A percentile compares a stretch with the other conserved stretches of the same genome.
Evolutionary conservation across 768 basidiomycete species (phyloP).

Genomic region (Tricholoma matsutake): DNA sequence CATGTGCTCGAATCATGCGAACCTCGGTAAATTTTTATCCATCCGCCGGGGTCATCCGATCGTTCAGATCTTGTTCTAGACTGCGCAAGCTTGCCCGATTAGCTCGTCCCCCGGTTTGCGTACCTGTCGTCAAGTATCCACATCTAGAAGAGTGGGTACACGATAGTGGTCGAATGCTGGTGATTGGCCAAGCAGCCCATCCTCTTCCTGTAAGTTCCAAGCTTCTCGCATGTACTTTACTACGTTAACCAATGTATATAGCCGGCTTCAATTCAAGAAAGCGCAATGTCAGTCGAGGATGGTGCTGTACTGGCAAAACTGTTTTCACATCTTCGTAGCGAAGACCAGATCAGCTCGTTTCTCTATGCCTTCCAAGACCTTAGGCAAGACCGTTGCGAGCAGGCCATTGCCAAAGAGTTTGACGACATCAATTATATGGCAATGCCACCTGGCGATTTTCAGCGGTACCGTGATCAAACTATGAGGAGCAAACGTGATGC

Average conservation of each 20-base stretch:
- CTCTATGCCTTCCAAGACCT: slow-evolving; percentile 55
- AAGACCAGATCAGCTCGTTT: slow-evolving; percentile 50
- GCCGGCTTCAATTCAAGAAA: slow-evolving; percentile 49
- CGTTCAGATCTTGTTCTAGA: slow-evolving; percentile 17
- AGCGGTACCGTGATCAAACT: slow-evolving; percentile 40
- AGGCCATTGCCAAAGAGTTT: slow-evolving; percentile 38
- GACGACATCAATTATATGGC: slow-evolving; percentile 42
- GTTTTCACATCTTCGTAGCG: slow-evolving; percentile 48
- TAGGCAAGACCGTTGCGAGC: slow-evolving; percentile 43
- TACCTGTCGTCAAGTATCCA: slow-evolving; percentile 36
- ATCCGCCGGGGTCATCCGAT: not conserved
- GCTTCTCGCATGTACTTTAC: not conserved
- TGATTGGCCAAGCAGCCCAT: slow-evolving; percentile 59
- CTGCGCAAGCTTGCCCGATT: slow-evolving; percentile 36
- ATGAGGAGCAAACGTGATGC: slow-evolving; percentile 31
- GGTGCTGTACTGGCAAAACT: slow-evolving; percentile 57
- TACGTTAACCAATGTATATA: slow-evolving; percentile 13
- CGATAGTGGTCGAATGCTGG: slow-evolving; percentile 38
- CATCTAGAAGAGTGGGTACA: slow-evolving; percentile 55
- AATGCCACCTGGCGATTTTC: slow-evolving; percentile 40
- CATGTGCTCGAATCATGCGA: slow-evolving; percentile 30
- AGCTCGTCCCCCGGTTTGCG: slow-evolving; percentile 29
- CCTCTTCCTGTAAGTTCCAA: slow-evolving; percentile 45
- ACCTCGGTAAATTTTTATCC: slow-evolving; percentile 28
- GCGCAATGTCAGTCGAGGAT: slow-evolving; percentile 57